Base-by-base conservation (phyloP, 225 moss, liverwort and hornwort species). In the Pseudisothecium myosuroides region DNA sequence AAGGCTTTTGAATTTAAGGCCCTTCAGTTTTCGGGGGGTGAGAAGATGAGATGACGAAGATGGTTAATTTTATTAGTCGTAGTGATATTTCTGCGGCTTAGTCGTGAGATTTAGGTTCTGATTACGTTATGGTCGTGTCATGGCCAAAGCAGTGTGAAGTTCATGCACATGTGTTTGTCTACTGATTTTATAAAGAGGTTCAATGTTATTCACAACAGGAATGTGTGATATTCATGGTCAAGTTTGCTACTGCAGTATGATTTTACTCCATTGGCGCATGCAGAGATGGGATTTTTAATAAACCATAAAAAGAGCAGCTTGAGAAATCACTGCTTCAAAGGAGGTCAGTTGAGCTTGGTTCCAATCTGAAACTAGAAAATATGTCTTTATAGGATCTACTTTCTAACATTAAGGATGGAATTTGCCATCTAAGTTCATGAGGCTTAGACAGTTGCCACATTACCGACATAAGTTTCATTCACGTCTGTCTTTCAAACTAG, bases 401-500 rank as follows among this genome's bases (percentile, higher is more conserved):
- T 45, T 6, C 28, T 28, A 45, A 45, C 3, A 21, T 34, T 21
- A 52, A 76, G 0, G 54, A 77, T 14, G 9, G 8, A 47, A 54
- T 77, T 77, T 3, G 0, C 14, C 14, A 23, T 23, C 2, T 14
- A 50, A 1, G 14, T 14, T 13, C 14, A 76, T 23, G 5, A 22
- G 2, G 36, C 13, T 76, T 52, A 52, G 14, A 12, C 34, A 76
- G 21, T 50, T 34, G 11, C 13, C 1, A 13, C 20, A 34, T 76
- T 2, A 0, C 21, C 2, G 36, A 76, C 2, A 52, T 22, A 76
- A 1, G 0, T 3, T 76, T 52, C 21, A 36, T 21, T 76, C 5
- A 52, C 0, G 2, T 76, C 0, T 12, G 7, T 76, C 32, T 50
- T 32, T 36, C 11, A 19, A 67, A 21, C 0, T 4, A 0, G 11